These are phyloP conservation scores for Cichorium intybus DNA, from an alignment of 140 eudicot species.

Conservation along the genomic window DNA sequence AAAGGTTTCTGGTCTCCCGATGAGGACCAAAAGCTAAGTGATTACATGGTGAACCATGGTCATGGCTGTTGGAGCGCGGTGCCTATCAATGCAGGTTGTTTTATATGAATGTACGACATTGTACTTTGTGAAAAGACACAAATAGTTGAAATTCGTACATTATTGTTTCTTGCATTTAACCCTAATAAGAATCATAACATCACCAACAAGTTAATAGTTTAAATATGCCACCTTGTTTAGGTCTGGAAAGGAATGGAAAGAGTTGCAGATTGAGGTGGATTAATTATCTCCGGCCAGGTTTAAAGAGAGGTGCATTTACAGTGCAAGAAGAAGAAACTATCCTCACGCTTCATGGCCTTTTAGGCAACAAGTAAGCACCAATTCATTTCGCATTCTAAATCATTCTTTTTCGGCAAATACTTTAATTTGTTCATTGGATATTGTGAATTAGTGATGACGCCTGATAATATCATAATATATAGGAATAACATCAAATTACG, in stretches of 20 bases:
- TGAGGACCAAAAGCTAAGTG: slow-evolving; percentile 77
- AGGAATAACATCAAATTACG: no score
- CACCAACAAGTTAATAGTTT: not conserved
- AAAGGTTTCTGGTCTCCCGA: slow-evolving; percentile 97
- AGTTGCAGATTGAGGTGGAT: slow-evolving; percentile 88
- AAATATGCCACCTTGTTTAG: slow-evolving; percentile 29
- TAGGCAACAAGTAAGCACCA: slow-evolving; percentile 77
- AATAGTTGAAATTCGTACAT: not conserved
- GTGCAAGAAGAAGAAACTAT: slow-evolving; percentile 60
- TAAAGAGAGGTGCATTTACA: slow-evolving; percentile 60
- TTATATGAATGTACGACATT: not conserved
- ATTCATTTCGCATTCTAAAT: not conserved
- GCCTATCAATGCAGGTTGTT: slow-evolving; percentile 73
- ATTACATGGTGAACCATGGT: slow-evolving; percentile 68
- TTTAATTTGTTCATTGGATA: not conserved
- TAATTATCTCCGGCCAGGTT: slow-evolving; percentile 73
- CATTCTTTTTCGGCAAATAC: no score
- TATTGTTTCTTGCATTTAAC: no score
- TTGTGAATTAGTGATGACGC: not conserved
- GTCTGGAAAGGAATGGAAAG: slow-evolving; percentile 69
- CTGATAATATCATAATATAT: no score
- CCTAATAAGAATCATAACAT: no score
- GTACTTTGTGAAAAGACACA: not conserved
- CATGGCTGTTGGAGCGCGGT: slow-evolving; percentile 93
- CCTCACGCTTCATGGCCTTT: slow-evolving; percentile 48